A percentile compares a stretch with the other conserved stretches of the same genome.
phyloP scores from a whole-genome alignment of 2,329 filamentous ascomycete species.

The Ophiocordyceps camponoti-leonardi region DNA sequence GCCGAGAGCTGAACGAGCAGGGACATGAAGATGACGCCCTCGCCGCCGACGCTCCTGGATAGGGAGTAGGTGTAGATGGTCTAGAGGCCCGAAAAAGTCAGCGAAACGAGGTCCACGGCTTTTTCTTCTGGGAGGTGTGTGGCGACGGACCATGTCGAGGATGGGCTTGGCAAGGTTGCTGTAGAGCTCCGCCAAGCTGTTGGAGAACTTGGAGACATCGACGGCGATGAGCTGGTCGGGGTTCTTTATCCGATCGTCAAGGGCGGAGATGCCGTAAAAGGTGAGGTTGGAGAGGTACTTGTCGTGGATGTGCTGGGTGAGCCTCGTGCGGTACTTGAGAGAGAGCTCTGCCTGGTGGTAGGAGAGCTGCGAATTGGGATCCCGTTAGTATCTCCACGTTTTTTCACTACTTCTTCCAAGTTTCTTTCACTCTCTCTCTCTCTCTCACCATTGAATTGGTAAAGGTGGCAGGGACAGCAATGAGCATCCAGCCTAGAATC shows the following conservation, averaged over 20 bases:
- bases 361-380: constrained; percentile 43
- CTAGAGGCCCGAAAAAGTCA: constrained; percentile 14
- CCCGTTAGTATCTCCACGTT: not conserved
- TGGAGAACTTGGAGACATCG: constrained; percentile 91
- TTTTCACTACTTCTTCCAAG: too few relatives aligned
- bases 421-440: too few relatives aligned
- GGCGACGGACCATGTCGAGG: constrained; percentile 58
- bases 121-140: too few relatives aligned
- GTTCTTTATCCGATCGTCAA: constrained; percentile 97
- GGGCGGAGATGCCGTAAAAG: constrained; percentile 86
- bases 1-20: constrained; percentile 86
- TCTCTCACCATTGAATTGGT: constrained; percentile 86
- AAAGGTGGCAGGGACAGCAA: constrained; percentile 89
- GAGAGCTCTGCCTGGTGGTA: constrained; percentile 95
- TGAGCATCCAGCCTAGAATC: constrained; percentile 96
- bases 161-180: constrained; percentile 91
- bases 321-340: constrained; percentile 75
- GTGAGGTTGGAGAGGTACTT: constrained; percentile 95
- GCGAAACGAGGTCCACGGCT: constrained; percentile 1
- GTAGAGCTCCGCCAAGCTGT: constrained; percentile 85
- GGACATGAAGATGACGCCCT: constrained; percentile 91
- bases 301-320: constrained; percentile 91
- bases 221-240: constrained; percentile 95
- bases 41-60: constrained; percentile 86
- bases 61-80: constrained; percentile 89